Conservation (phyloP, 1,139 yeast species). For the Pneumocystis carinii region DNA sequence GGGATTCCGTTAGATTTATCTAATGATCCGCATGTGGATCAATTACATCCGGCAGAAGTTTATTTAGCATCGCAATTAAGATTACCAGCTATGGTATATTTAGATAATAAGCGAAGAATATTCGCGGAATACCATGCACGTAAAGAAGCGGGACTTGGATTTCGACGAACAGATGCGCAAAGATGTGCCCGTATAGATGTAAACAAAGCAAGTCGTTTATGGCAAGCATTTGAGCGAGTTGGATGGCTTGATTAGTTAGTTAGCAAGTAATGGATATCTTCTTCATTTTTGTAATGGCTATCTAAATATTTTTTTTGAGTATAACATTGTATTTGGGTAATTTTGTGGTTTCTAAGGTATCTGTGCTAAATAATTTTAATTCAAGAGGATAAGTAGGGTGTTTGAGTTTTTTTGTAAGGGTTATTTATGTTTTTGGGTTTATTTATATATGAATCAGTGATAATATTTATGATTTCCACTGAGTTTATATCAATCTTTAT, state of each 20-base stretch:
- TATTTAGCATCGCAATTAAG: constrained; percentile 74
- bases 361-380: no score
- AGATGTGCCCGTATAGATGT: constrained; percentile 96
- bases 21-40: constrained; percentile 51
- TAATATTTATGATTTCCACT: no score
- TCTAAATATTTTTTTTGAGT: no score
- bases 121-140: constrained; percentile 80
- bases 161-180: constrained; percentile 94
- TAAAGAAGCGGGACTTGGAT: constrained; percentile 58
- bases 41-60: constrained; percentile 86
- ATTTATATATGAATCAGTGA: no score
- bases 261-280: constrained; percentile 1
- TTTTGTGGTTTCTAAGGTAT: no score
- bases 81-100: constrained; percentile 70
- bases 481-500: no score
- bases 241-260: constrained; percentile 60
- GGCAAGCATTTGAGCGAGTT: constrained; percentile 83
- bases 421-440: no score
- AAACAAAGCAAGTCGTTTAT: constrained; percentile 82
- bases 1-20: constrained; percentile 91
- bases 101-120: constrained; percentile 82
- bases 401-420: no score
- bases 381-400: no score
- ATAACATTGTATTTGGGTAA: no score
- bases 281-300: no score